Conservation (phyloP, 768 basidiomycete genomes). For the Pluteus cervinus region DNA sequence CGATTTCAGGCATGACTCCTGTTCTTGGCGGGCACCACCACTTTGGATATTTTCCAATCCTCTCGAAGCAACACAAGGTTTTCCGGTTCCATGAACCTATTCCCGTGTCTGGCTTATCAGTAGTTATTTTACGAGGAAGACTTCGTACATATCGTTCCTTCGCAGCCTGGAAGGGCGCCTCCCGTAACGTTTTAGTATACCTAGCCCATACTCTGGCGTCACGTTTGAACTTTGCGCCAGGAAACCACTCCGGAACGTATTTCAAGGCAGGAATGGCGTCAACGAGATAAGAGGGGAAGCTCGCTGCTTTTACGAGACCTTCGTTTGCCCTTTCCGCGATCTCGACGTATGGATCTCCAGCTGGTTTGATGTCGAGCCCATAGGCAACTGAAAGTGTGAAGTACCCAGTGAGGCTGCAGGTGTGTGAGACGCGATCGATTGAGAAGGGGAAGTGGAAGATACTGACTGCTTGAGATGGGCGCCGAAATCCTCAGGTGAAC, state of each 20-base stretch:
- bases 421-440: too few relatives aligned
- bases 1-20: conserved; percentile 31
- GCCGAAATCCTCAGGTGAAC: too few relatives aligned
- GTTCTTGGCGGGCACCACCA: conserved; percentile 10
- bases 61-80: conserved; percentile 19
- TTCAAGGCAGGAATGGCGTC: neutral
- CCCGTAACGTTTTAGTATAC: conserved; percentile 13
- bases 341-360: neutral
- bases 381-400: neutral
- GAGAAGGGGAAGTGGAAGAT: too few relatives aligned
- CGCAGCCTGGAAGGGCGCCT: conserved; percentile 21
- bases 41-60: conserved; percentile 17
- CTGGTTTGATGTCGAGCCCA: neutral
- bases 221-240: neutral
- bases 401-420: neutral
- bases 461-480: too few relatives aligned
- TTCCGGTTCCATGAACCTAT: conserved; percentile 16
- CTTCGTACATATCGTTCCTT: conserved; percentile 19
- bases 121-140: neutral
- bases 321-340: neutral
- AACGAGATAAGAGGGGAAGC: neutral
- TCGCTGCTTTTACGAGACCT: neutral
- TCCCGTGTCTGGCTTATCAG: neutral
- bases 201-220: conserved; percentile 12
- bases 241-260: neutral